Base-by-base conservation (phyloP, 495 filamentous ascomycete genomes). In the Achaetomiella virescens region DNA sequence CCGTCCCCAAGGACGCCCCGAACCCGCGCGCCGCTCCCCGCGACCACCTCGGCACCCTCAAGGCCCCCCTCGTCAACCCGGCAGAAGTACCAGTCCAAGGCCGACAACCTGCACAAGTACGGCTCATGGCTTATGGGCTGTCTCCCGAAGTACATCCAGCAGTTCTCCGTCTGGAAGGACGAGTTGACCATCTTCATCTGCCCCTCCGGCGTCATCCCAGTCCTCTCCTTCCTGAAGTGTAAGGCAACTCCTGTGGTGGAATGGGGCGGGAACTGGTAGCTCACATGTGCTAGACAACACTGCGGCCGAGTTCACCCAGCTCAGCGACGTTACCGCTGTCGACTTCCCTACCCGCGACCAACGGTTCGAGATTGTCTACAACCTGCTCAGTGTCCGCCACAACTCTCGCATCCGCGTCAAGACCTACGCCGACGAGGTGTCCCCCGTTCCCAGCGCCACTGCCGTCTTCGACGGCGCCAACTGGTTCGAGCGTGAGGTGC, bases 121-220 rank as follows among this genome's bases (percentile, higher is more conserved):
- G 95, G 95, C 60, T 84, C 93, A 67, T 99, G 96, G 76, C 81
- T 99, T 64, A 88, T 97, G 79, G 92, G 91, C 54, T 95, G 89
- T 70, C 78, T 99, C 57, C 95, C 95, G 54, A 97, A 96, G 78
- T 95, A 96, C 72, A 83, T 99, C 64, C 95, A 99, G 76, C 95
- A 99, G 73, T 97, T 97, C 80, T 90, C 89, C 37, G 92, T 98
- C 29, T 97, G 92, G 95, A 99, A 99, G 78, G 93, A 99, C 69
- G 95, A 99, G 69, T 81, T 99, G 57, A 88, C 85, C 55, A 89
- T 99, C 70, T 93, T 91, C 73, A 92, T 96, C 65, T 75, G 90
- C 38, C 93, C 93, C 6, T 70, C 87, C 20, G 92, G 89, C 61
- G 81, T 97, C 61, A 78, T 95, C 57, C 93, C 95, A 38, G 85